These are phyloP conservation scores for Sugiyamaella mastotermitis DNA, from an alignment of 805 yeast species.

Conservation along the genomic window DNA sequence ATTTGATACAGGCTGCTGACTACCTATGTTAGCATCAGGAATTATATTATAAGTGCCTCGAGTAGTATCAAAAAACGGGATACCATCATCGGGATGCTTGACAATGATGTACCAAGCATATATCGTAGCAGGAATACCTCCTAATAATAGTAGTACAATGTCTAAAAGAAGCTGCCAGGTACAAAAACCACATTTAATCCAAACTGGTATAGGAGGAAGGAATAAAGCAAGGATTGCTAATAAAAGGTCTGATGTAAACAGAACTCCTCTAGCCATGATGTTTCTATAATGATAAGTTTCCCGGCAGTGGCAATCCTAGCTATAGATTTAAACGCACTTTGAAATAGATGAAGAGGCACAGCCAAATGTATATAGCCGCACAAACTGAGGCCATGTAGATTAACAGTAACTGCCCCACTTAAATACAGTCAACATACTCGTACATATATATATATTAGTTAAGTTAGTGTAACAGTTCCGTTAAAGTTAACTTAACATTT, in stretches of 20 bases:
- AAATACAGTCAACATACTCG: no score
- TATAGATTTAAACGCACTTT: no score
- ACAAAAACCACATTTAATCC: conserved; percentile 57
- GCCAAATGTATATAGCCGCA: no score
- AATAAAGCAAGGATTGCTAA: conserved; percentile 56
- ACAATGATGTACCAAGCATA: conserved; percentile 57
- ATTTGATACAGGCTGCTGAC: background rate
- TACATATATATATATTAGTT: no score
- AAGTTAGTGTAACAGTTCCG: no score
- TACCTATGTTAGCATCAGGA: conserved; percentile 13
- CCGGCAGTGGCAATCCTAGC: no score
- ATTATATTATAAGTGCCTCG: conserved; percentile 12
- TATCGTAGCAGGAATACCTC: conserved; percentile 61
- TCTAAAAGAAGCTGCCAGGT: conserved; percentile 49
- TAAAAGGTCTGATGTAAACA: conserved; percentile 39
- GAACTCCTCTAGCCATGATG: background rate
- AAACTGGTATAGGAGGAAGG: conserved; percentile 71
- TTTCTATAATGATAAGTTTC: no score
- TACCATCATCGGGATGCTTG: conserved; percentile 26
- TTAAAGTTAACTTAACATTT: no score
- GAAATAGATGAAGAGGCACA: no score
- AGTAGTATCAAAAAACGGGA: conserved; percentile 15
- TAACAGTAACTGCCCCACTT: no score
- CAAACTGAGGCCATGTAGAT: no score
- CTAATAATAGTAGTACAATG: conserved; percentile 50